Conservation (phyloP, 441 rosid species). For the Erodium moschatum region DNA sequence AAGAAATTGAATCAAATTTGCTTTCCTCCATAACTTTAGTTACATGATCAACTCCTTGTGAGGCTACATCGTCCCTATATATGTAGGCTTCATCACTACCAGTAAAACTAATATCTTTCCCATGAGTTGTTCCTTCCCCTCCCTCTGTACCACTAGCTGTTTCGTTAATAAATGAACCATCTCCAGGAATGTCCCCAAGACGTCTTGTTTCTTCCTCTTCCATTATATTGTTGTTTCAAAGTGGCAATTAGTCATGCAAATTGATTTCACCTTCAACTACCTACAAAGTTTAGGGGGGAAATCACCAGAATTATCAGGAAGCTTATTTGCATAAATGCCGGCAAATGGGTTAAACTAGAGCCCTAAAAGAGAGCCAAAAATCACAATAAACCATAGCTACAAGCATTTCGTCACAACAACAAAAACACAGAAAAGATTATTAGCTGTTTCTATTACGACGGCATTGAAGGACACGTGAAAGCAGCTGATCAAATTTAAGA, state of each 20-base stretch:
- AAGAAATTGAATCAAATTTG: constrained; percentile 76
- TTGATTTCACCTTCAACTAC: constrained; percentile 23
- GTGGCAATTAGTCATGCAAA: constrained; percentile 30
- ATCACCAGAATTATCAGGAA: too few species aligned
- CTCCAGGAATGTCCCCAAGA: constrained; percentile 31
- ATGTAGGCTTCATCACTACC: constrained; percentile 26
- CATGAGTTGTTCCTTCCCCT: constrained; percentile 31
- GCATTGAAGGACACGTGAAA: not conserved
- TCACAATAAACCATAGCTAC: not conserved
- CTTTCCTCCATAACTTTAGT: constrained; percentile 44
- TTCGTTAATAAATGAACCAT: constrained; percentile 15
- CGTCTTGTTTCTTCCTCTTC: constrained; percentile 65
- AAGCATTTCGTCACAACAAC: not conserved
- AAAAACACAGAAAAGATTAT: not conserved
- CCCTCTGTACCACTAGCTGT: constrained; percentile 27
- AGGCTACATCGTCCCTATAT: constrained; percentile 24
- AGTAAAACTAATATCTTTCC: constrained; percentile 26
- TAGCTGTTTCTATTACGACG: too few species aligned
- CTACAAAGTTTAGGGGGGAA: too few species aligned
- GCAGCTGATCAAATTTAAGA: not conserved
- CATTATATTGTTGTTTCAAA: constrained; percentile 32
- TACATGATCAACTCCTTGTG: constrained; percentile 30
- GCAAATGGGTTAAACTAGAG: too few species aligned
- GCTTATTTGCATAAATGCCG: not conserved
- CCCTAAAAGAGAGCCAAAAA: too few species aligned